Evolutionary conservation across 169 alveolate genomes (phyloP), one percentile per base, ranked within the genome.

Genomic region (Plasmodium cynomolgi): DNA sequence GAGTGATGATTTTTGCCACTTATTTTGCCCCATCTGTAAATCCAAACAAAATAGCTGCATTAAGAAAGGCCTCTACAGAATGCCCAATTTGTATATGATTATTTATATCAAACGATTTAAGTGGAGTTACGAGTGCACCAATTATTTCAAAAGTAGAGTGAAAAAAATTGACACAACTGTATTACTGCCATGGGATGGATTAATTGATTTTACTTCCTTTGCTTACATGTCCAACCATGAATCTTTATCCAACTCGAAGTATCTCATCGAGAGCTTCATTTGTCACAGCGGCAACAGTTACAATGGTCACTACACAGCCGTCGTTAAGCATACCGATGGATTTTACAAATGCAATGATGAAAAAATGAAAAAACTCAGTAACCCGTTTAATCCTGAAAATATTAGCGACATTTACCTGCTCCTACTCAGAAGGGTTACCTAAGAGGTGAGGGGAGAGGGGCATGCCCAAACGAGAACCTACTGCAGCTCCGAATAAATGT

Each of bases 1-100:
- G 72, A 81, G 74, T n/a, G 94, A 90, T 29, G 91, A 90, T 68
- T 56, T 80, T 9, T 90, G 91, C 23, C 47, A 15, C 33, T 58
- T 90, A 13, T 84, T 80, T 37, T 90, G 94, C 50, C 50, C 71
- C 20, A 90, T 37, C 34, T 90, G 94, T 74, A 90, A 80, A 54
- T 62, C 83, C 72, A 90, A 90, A 90, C 81, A 90, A 9, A 79
- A 41, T 11, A 90, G 94, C 20, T 72, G 90, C 15, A 81, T 90
- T 0, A 90, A 74, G 79, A 90, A 90, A 80, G 94, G 94, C 50
- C 82, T 90, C 29, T 90, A 90, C 54, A 90, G 94, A 90, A 80
- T 90, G 91, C 94, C 94, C 13, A 90, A 90, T 41, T 26, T 90
- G 50, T 90, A 90, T 90, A 90, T 90, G 90, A 90, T 90, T 62